These are phyloP conservation scores for Truncatella angustata DNA, from an alignment of 2,329 filamentous ascomycete genomes.

Conservation along the genomic window DNA sequence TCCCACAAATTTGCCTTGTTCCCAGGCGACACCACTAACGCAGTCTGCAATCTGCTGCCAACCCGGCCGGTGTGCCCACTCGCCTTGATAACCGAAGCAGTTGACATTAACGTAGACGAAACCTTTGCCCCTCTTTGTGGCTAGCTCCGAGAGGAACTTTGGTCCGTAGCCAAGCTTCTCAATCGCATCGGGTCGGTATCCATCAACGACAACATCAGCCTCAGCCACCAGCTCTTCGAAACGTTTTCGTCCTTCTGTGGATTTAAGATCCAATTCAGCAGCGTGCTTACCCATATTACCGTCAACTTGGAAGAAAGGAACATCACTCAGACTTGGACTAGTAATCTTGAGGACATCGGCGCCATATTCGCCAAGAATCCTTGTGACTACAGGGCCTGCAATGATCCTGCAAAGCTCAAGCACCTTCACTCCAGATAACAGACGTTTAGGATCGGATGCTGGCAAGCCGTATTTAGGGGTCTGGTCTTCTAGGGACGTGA, in stretches of 20 bases:
- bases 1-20: constrained; percentile 36
- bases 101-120: constrained; percentile 69
- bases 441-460: constrained; percentile 14
- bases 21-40: constrained; percentile 33
- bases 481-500: constrained; percentile 47
- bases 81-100: constrained; percentile 62
- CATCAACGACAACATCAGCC: constrained; percentile 66
- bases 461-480: constrained; percentile 46
- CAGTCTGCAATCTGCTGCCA: constrained; percentile 53
- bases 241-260: constrained; percentile 44
- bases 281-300: constrained; percentile 71
- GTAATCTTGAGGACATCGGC: constrained; percentile 73
- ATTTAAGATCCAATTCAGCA: constrained; percentile 61
- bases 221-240: constrained; percentile 61
- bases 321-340: constrained; percentile 62
- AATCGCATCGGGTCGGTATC: constrained; percentile 65
- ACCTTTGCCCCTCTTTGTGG: constrained; percentile 55
- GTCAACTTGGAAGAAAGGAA: constrained; percentile 71
- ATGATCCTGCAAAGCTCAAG: constrained; percentile 75
- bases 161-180: constrained; percentile 64
- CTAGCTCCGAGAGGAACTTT: constrained; percentile 48
- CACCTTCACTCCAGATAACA: constrained; percentile 63
- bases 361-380: constrained; percentile 70
- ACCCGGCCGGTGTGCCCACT: constrained; percentile 63
- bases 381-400: constrained; percentile 69